Conservation (phyloP, 306 rosid species). For the Prunus mume region DNA sequence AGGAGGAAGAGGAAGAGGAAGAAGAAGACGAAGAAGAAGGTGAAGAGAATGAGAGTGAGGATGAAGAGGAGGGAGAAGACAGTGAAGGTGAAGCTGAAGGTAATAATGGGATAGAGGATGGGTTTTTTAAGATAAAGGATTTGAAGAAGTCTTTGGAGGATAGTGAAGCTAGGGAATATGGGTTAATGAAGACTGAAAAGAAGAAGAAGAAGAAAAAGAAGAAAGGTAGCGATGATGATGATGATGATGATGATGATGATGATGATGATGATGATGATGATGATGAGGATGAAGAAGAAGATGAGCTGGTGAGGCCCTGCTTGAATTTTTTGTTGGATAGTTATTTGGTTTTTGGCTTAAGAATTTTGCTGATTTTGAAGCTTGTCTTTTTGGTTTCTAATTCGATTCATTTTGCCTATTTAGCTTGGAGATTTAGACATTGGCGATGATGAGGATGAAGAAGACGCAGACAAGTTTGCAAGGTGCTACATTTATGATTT, state of each 20-base stretch:
- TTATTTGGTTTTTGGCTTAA: neutral
- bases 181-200: slow-evolving; percentile 26
- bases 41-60: slow-evolving; percentile 15
- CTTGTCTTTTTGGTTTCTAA: slow-evolving; percentile 12
- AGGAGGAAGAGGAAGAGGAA: neutral
- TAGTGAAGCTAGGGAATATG: slow-evolving; percentile 63
- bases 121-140: slow-evolving; percentile 66
- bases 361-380: neutral
- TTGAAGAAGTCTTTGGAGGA: slow-evolving; percentile 60
- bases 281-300: slow-evolving; percentile 40
- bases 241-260: no score
- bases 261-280: slow-evolving; percentile 32
- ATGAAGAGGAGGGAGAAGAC: slow-evolving; percentile 19
- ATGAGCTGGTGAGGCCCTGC: slow-evolving; percentile 44
- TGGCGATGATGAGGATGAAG: slow-evolving; percentile 44
- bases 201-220: slow-evolving; percentile 5
- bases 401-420: slow-evolving; percentile 1
- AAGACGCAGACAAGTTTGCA: slow-evolving; percentile 45
- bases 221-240: neutral
- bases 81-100: slow-evolving; percentile 5
- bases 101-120: slow-evolving; percentile 56
- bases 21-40: slow-evolving; percentile 4
- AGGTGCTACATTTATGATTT: slow-evolving; percentile 37
- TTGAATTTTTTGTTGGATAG: neutral
- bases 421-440: slow-evolving; percentile 58